A percentile compares a stretch with the other conserved stretches of the same genome.
These are phyloP conservation scores for Rhododendron kiyosumense DNA, from an alignment of 148 eudicot species.

Conservation along the genomic window DNA sequence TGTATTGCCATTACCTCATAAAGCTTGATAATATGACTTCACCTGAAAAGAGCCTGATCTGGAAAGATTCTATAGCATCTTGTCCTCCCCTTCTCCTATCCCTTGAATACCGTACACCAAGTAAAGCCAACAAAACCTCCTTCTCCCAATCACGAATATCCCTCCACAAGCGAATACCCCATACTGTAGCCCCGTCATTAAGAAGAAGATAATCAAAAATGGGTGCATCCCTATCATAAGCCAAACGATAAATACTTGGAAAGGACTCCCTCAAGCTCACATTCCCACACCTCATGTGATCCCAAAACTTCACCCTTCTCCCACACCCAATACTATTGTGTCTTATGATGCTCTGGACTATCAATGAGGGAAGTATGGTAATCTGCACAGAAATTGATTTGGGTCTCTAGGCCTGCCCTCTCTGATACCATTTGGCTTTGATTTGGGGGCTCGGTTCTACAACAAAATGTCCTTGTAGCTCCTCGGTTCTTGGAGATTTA, in stretches of 20 bases:
- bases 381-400: no score
- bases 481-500: no score
- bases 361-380: no score
- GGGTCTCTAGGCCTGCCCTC: no score
- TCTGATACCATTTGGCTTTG: no score
- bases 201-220: not conserved
- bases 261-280: not conserved
- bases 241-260: not conserved
- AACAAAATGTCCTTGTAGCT: no score
- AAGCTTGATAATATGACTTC: not conserved
- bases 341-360: no score
- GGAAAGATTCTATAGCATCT: no score
- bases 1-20: not conserved
- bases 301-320: not conserved
- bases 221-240: not conserved
- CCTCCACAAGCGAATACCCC: not conserved
- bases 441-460: no score
- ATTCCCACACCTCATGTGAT: not conserved
- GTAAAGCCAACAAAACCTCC: not conserved
- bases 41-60: no score
- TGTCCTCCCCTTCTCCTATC: no score
- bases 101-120: not conserved
- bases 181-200: not conserved
- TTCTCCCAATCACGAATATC: not conserved
- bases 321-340: no score